Evolutionary conservation across 148 eudicot genomes (phyloP).

Genomic region (Camellia lanceoleosa): DNA sequence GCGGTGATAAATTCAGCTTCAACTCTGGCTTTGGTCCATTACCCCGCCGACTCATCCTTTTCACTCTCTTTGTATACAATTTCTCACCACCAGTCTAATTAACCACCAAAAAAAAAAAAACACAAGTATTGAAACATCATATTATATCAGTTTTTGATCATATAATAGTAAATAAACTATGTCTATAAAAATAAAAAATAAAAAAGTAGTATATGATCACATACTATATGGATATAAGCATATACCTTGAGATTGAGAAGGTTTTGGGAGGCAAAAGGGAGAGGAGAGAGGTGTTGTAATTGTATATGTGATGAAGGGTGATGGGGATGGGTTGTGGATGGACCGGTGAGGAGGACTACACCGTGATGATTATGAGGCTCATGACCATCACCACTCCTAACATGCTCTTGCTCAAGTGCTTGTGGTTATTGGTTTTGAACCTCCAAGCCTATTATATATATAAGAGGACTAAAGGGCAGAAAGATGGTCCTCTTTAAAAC

Average conservation of each 20-base stretch:
- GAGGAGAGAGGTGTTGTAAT: neutral
- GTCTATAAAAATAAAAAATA: neutral
- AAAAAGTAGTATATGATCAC: neutral
- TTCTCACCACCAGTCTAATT: neutral
- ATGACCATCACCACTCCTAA: conserved; percentile 11
- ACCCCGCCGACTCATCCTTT: conserved; percentile 30
- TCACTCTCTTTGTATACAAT: conserved; percentile 1
- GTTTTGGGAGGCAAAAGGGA: neutral
- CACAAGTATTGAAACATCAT: neutral
- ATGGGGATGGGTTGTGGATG: neutral
- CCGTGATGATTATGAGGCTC: neutral
- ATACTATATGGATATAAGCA: neutral
- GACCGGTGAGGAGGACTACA: neutral
- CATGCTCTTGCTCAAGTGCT: conserved; percentile 13
- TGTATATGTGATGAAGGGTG: neutral
- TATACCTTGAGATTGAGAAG: conserved; percentile 16
- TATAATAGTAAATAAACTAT: neutral
- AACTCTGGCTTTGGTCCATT: conserved; percentile 50
- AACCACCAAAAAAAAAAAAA: neutral
- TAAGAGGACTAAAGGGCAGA: conserved; percentile 24
- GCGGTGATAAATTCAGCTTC: conserved; percentile 61
- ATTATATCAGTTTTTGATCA: neutral
- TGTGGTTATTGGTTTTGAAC: conserved; percentile 34
- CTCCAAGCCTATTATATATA: conserved; percentile 50
- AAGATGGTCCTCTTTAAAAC: conserved; percentile 50